Evolutionary conservation across 768 basidiomycete species (phyloP).

Genomic region (Podaxis sp.): DNA sequence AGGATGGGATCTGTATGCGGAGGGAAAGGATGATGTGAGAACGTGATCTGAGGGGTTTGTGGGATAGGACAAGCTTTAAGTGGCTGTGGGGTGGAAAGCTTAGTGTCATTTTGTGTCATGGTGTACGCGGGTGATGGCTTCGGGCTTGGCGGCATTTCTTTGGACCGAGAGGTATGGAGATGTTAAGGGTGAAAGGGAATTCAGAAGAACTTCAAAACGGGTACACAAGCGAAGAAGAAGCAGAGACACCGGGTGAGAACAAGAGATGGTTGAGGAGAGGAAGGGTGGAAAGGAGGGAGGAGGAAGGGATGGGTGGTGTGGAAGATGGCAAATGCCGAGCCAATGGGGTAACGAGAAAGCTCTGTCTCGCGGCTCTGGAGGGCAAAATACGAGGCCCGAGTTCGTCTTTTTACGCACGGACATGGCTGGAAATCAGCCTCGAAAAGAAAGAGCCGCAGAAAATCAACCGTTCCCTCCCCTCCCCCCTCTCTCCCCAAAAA

Average conservation of each 20-base stretch:
- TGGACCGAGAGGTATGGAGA: neutral
- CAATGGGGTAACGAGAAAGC: constrained; percentile 29
- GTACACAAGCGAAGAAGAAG: neutral
- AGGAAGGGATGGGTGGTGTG: constrained; percentile 16
- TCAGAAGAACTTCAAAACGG: neutral
- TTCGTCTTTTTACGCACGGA: constrained; percentile 27
- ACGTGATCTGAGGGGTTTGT: neutral
- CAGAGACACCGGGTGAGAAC: neutral
- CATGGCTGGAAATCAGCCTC: constrained; percentile 18
- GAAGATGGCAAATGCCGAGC: constrained; percentile 41
- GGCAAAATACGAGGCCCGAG: constrained; percentile 22
- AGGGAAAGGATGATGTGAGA: neutral
- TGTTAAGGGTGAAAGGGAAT: neutral
- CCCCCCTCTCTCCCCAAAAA: constrained; percentile 19
- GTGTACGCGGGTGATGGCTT: neutral
- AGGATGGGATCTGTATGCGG: neutral
- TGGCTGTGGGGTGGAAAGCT: neutral
- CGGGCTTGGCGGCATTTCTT: neutral
- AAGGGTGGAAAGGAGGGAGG: constrained; percentile 11
- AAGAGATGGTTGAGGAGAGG: neutral
- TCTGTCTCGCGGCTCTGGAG: constrained; percentile 25
- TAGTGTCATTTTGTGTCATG: neutral
- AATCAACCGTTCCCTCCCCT: constrained; percentile 12
- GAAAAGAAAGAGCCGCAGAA: constrained; percentile 16
- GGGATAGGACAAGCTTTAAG: neutral